phyloP scores from a whole-genome alignment of 305 asterid species.

The Solanum hybrid region DNA sequence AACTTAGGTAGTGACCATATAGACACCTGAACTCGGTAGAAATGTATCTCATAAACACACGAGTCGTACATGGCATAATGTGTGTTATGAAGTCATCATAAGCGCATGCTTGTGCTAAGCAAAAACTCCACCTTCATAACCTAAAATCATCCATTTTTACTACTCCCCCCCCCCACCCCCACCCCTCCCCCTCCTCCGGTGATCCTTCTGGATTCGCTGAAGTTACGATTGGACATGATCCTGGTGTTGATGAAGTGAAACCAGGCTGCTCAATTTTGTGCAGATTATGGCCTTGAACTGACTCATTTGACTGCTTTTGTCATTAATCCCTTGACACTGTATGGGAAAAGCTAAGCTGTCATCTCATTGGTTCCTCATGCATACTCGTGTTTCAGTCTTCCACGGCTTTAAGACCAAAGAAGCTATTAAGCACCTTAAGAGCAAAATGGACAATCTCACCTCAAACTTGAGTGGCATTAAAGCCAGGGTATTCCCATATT shows the following conservation, averaged over 20 bases:
- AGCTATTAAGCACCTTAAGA: not conserved
- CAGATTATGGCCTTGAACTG: not conserved
- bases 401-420: not conserved
- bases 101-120: not conserved
- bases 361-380: not conserved
- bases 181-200: rapidly evolving
- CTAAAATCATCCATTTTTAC: not conserved
- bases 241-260: not conserved
- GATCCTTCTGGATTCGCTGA: not conserved
- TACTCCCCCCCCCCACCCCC: not conserved
- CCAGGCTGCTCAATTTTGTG: not conserved
- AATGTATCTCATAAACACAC: not conserved
- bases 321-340: not conserved
- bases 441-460: not conserved
- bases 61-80: not conserved
- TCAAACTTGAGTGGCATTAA: not conserved
- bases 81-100: not conserved
- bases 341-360: not conserved
- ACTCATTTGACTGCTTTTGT: not conserved
- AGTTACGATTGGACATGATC: not conserved
- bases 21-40: not conserved
- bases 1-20: not conserved
- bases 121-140: not conserved
- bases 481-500: not conserved
- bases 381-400: not conserved